Evolutionary conservation across 352 stramenopile genomes (phyloP), one percentile per base, ranked within the genome.

Genomic region (Aphanomyces euteiches): DNA sequence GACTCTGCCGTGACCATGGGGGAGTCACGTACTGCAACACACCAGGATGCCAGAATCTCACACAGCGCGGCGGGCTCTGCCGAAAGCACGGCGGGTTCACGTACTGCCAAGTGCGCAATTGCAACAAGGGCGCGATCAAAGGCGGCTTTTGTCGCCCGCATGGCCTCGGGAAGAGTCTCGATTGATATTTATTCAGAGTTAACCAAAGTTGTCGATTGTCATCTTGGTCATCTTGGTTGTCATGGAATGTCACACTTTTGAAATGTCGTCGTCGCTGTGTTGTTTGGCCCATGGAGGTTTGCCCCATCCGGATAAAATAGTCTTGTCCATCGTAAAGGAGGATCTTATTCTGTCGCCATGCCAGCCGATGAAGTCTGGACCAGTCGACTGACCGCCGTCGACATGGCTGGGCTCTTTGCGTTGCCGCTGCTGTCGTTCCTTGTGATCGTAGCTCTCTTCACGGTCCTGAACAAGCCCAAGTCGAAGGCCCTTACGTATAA

Each of bases 21-120:
- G 88, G 88, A 56, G 85, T 88, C 65, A 91, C 85, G 63, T 92
- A 94, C 67, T 94, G 86, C 61, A 80, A 76, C 5, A 89, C 85
- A 40, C 74, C 77, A 2, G 83, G 81, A 0, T 93, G 86, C 63
- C 72, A 63, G 3, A 93, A 93, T 70, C 83, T 85, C 2, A 90
- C 89, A 43, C 86, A 92, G 63, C 90, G 83, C 0, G 86, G 84
- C 67, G 85, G 85, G 0, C 91, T 89, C 67, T 93, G 84, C 56
- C 73, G 84, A 56, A 75, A 79, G 19, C 86, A 93, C 65, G 86
- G 86, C 34, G 86, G 86, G n/a, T 85, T 85, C 21, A 80, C 82
- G 17, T 83, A 86, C 19, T 93, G 86, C 67, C 87, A 92, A 48
- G 78, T 90, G 28, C 61, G 68, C 5, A 83, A 79, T 3, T 96